Percentiles rank a stretch among this genome's conserved stretches.
These are phyloP conservation scores for Trichoderma semiorbis DNA, from an alignment of 2,329 filamentous ascomycete species.

Conservation along the genomic window DNA sequence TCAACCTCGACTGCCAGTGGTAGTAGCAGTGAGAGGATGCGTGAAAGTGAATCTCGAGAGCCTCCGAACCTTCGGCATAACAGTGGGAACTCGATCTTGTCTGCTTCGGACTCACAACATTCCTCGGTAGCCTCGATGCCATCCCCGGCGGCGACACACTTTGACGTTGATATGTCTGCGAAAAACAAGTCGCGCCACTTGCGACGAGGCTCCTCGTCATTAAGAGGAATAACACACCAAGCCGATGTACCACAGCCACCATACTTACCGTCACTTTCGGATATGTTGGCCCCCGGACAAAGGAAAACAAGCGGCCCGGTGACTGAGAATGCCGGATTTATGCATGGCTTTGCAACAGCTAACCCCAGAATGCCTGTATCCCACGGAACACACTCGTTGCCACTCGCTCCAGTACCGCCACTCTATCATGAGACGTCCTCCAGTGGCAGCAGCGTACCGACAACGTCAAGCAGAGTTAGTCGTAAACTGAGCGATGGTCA, in stretches of 20 bases:
- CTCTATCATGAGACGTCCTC: conserved; percentile 47
- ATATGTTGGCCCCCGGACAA: conserved; percentile 42
- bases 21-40: conserved; percentile 47
- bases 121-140: conserved; percentile 38
- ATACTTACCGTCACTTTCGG: conserved; percentile 45
- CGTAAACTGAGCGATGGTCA: conserved; percentile 49
- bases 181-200: conserved; percentile 28
- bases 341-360: conserved; percentile 28
- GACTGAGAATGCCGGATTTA: neutral
- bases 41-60: conserved; percentile 49
- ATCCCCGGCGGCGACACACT: conserved; percentile 40
- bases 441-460: conserved; percentile 41
- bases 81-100: conserved; percentile 47
- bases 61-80: conserved; percentile 45
- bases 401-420: conserved; percentile 33
- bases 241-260: conserved; percentile 31
- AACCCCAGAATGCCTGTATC: conserved; percentile 31
- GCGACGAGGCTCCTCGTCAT: conserved; percentile 26
- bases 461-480: conserved; percentile 32
- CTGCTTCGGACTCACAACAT: conserved; percentile 44
- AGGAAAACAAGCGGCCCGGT: conserved; percentile 5
- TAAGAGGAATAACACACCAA: conserved; percentile 26
- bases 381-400: conserved; percentile 28
- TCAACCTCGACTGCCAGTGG: conserved; percentile 39
- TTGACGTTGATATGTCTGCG: conserved; percentile 33